Evolutionary conservation across 768 basidiomycete genomes (phyloP).

Genomic region (Xerocomus brunneocitrinus): DNA sequence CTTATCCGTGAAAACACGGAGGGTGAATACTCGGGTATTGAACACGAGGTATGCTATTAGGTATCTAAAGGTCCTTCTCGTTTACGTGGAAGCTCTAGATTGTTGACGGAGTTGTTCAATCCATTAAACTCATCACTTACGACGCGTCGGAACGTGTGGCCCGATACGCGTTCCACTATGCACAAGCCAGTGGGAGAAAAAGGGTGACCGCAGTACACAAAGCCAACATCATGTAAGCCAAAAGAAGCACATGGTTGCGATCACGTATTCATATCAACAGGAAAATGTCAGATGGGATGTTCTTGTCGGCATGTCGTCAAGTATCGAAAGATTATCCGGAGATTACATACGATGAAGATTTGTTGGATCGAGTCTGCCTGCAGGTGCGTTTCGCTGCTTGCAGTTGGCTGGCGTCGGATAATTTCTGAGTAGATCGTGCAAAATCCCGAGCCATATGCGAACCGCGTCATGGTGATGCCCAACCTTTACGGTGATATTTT

Average conservation of each 20-base stretch:
- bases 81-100: slow-evolving; percentile 46
- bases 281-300: slow-evolving; percentile 99
- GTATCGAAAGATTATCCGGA: slow-evolving; percentile 95
- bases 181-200: slow-evolving; percentile 79
- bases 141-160: slow-evolving; percentile 98
- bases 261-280: slow-evolving; percentile 38
- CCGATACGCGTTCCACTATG: slow-evolving; percentile 97
- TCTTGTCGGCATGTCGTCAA: slow-evolving; percentile 93
- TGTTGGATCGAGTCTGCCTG: slow-evolving; percentile 93
- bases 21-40: slow-evolving; percentile 99
- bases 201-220: slow-evolving; percentile 99
- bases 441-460: slow-evolving; percentile 89
- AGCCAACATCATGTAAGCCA: slow-evolving; percentile 92
- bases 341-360: slow-evolving; percentile 92
- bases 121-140: slow-evolving; percentile 99
- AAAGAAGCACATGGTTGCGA: background rate
- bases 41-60: slow-evolving; percentile 75
- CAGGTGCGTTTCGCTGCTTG: slow-evolving; percentile 46
- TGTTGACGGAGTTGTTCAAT: slow-evolving; percentile 97
- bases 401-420: background rate
- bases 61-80: background rate
- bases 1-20: slow-evolving; percentile 99
- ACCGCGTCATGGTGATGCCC: slow-evolving; percentile 99
- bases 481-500: slow-evolving; percentile 95
- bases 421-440: slow-evolving; percentile 65